These are phyloP conservation scores for Pythium dissimile DNA, from an alignment of 352 stramenopile species.

Conservation along the genomic window DNA sequence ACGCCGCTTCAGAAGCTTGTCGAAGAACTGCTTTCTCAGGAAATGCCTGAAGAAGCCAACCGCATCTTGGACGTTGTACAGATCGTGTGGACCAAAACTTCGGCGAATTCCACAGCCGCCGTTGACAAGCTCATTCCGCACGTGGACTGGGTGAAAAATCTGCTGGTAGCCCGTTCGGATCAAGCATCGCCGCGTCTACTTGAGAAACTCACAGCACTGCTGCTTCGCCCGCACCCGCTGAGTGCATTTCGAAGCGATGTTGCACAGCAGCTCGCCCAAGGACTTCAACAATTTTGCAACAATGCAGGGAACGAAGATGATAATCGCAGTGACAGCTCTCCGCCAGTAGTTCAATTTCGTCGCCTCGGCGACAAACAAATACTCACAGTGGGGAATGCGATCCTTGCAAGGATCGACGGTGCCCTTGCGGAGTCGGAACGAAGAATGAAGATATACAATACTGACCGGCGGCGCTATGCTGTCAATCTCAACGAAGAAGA, in stretches of 20 bases:
- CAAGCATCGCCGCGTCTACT: conserved; percentile 20
- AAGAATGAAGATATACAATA: conserved; percentile 32
- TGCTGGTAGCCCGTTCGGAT: conserved; percentile 4
- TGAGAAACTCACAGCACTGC: conserved; percentile 29
- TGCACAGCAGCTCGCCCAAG: conserved; percentile 30
- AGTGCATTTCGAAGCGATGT: conserved; percentile 19
- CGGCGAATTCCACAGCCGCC: not conserved
- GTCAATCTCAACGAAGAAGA: conserved; percentile 44
- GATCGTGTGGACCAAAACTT: conserved; percentile 10
- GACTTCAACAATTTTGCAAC: conserved; percentile 34
- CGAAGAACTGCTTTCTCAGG: conserved; percentile 7
- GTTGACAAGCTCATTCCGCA: not conserved
- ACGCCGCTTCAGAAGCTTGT: conserved; percentile 10
- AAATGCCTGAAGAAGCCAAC: conserved; percentile 16
- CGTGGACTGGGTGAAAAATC: conserved; percentile 30
- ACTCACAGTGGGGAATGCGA: conserved; percentile 25
- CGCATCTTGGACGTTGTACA: conserved; percentile 13
- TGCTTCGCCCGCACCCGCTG: conserved; percentile 29
- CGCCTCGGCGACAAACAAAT: conserved; percentile 32
- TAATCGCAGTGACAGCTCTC: not conserved
- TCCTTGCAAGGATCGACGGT: conserved; percentile 34
- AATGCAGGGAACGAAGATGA: conserved; percentile 14
- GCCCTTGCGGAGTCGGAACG: conserved; percentile 26
- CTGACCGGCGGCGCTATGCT: conserved; percentile 30
- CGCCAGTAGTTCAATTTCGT: conserved; percentile 17